Percentiles rank a stretch among this genome's conserved stretches.
phyloP scores from a whole-genome alignment of 352 stramenopile genomes.

The Globisporangium echinulatum region DNA sequence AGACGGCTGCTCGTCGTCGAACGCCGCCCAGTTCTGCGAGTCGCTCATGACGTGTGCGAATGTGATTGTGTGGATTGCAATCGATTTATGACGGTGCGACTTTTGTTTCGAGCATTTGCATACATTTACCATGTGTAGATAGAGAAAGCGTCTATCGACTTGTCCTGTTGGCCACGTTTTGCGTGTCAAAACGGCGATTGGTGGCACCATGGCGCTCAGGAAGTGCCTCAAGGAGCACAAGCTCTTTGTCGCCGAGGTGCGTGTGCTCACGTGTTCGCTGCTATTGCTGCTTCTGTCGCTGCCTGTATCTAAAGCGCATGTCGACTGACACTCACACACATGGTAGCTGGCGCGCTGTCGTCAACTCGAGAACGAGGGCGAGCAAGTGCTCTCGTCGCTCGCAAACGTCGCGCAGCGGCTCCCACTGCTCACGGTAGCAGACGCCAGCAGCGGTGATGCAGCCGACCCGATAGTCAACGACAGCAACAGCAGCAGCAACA shows the following conservation, averaged over 20 bases:
- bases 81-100: neutral
- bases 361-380: slow-evolving; percentile 51
- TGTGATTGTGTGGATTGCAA: slow-evolving; percentile 2
- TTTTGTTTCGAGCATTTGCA: neutral
- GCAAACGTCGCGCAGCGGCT: slow-evolving; percentile 59
- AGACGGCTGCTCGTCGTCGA: slow-evolving; percentile 34
- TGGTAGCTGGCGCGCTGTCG: slow-evolving; percentile 36
- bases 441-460: neutral
- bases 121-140: neutral
- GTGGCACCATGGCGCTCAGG: slow-evolving; percentile 36
- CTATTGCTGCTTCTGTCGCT: neutral
- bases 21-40: slow-evolving; percentile 80
- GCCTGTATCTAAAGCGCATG: neutral
- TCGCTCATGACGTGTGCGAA: slow-evolving; percentile 21
- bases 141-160: too few species aligned
- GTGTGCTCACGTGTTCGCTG: neutral
- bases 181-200: neutral
- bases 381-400: slow-evolving; percentile 60
- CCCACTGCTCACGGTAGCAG: slow-evolving; percentile 26
- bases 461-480: too few species aligned
- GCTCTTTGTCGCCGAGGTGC: slow-evolving; percentile 52
- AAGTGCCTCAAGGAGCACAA: slow-evolving; percentile 63
- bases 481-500: slow-evolving; percentile 2
- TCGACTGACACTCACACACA: neutral
- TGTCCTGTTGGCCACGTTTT: neutral